Evolutionary conservation across 306 rosid genomes (phyloP), one percentile per base, ranked within the genome.

Genomic region (Dryas alaskensis): DNA sequence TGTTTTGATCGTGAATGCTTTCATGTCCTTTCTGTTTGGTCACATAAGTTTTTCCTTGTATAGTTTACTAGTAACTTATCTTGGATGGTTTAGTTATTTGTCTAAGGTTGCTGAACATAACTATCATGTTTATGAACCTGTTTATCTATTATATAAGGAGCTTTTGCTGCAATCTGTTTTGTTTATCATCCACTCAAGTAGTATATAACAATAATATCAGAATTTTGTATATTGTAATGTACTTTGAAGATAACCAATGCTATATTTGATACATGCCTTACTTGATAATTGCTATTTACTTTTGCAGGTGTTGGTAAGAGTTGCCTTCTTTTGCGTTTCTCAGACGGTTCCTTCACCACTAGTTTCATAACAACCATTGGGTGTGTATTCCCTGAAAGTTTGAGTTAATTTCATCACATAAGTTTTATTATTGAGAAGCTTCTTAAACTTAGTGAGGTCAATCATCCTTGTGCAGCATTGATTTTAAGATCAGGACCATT

Each of bases 241-340:
- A 25, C 46, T 45, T 8, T 10, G 66, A 8, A 12, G 16, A 58
- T 44, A 13, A 9, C 11, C 16, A 43, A 12, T 43, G 66, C 9
- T 6, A 19, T 10, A 7, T 25, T 53, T 13, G 48, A 44, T 17
- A n/a, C 5, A 39, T 69, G n/a, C 19, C 39, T 17, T 25, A 42
- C 59, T 52, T 59, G 54, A 48, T 46, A 61, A 49, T 25, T 72
- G 66, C 46, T 78, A 5, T 67, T 75, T 48, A 73, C 60, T 37
- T 78, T 69, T 83, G 81, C 88, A 94, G 98, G 98, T 75, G 98
- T 94, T 72, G 98, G 98, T 74, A 94, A 91, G 92, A 94, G 98
- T 89, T 94, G 97, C 71, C 91, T 94, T 73, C 98, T 91, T 82
- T 84, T 94, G 79, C 96, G 98, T 55, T 94, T 94, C 87, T 89